Percentiles rank a stretch among this genome's conserved stretches.
Conservation (phyloP, 1,284 basidiomycete genomes). For the Microstroma glucosiphilum region DNA sequence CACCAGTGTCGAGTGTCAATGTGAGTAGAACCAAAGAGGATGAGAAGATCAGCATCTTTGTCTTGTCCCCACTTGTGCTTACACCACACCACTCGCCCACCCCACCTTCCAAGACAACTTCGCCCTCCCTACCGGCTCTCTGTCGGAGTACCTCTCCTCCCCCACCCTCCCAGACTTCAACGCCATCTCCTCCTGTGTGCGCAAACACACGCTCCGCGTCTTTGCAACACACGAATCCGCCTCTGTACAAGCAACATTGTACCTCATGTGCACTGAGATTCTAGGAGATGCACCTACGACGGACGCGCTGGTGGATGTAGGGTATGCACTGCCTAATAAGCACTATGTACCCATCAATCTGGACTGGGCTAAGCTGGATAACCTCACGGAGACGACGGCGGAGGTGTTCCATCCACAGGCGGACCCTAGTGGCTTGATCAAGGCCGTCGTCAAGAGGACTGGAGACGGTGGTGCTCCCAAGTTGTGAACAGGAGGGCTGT, state of each 20-base stretch:
- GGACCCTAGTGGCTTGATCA: constrained; percentile 42
- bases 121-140: constrained; percentile 17
- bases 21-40: too few relatives aligned
- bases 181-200: constrained; percentile 57
- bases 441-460: constrained; percentile 26
- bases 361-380: constrained; percentile 34
- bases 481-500: background rate
- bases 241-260: constrained; percentile 86
- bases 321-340: constrained; percentile 79
- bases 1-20: constrained; percentile 41
- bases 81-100: too few relatives aligned
- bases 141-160: constrained; percentile 44
- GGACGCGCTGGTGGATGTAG: constrained; percentile 60
- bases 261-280: constrained; percentile 75
- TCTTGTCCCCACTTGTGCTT: too few relatives aligned
- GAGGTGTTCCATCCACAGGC: constrained; percentile 42
- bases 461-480: background rate
- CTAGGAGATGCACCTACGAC: constrained; percentile 53
- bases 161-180: constrained; percentile 43
- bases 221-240: constrained; percentile 85
- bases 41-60: background rate
- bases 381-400: constrained; percentile 36
- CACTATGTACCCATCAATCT: constrained; percentile 46
- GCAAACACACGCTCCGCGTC: constrained; percentile 63
- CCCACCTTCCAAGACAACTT: background rate